Base-by-base conservation (phyloP, 2,329 filamentous ascomycete genomes). In the Aspergillus calidoustus region DNA sequence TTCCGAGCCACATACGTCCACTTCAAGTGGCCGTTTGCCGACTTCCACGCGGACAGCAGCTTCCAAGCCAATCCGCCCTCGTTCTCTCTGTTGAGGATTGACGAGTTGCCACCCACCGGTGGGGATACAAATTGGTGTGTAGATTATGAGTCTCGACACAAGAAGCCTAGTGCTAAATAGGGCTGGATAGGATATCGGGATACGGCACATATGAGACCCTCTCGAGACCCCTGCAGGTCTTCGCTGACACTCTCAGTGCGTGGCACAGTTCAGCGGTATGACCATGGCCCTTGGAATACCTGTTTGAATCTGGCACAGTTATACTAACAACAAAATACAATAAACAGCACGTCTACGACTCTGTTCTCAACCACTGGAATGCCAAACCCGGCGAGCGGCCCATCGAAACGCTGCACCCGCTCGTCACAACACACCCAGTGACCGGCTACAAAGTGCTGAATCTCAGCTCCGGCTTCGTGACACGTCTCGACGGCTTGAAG, bases 361-460 rank as follows among this genome's bases (percentile, higher is more conserved):
- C 86, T 84, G 46, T 0, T 67, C 85, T 0, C 84, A 86, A 70
- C 84, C 83, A 0, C 83, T 83, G 13, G 77, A 85, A 22, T 79
- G 83, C n/a, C 81, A 83, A 46, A 76, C 80, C 8, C 82, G 85
- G 3, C 80, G 83, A 81, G 83, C 11, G 81, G 4, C 82, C 84
- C 3, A 76, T 87, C 34, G 79, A 79, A 7, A 86, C 83, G 0
- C 79, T 82, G 54, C 85, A 88, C 67, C 86, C 86, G 1, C 75
- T 88, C 1, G 75, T 88, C 48, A 81, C 86, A 22, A 86, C 84
- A 0, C 82, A 89, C 68, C 85, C 86, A 0, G 85, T 87, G 7
- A 88, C 86, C 0, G 85, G 85, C 9, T 87, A 85, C 85, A 87
- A 88, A 72, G 80, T 78, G 7, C 75, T 88, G 1, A 88, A 86